Conservation (phyloP, 768 basidiomycete species). For the Phanerochaete sordida region DNA sequence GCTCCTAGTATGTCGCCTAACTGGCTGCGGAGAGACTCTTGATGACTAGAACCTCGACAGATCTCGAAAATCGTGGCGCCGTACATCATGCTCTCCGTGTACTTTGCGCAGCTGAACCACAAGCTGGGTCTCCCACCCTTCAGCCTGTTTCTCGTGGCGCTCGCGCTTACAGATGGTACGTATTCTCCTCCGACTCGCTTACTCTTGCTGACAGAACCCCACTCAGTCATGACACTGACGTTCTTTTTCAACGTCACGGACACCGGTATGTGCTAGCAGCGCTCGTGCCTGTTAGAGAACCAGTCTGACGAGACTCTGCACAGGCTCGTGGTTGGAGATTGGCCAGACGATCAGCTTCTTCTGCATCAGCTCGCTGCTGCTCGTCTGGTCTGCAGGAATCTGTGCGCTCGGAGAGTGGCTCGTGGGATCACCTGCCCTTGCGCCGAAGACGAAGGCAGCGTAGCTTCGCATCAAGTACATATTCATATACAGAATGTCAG, state of each 20-base stretch:
- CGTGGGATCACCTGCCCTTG: slow-evolving; percentile 31
- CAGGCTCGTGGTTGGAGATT: slow-evolving; percentile 86
- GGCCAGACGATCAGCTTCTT: slow-evolving; percentile 88
- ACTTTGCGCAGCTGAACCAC: slow-evolving; percentile 66
- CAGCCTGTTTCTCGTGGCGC: slow-evolving; percentile 73
- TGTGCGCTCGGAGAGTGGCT: slow-evolving; percentile 70
- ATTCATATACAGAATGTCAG: not conserved
- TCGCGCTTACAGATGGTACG: slow-evolving; percentile 69
- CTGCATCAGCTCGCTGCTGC: slow-evolving; percentile 74
- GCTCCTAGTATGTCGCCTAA: slow-evolving; percentile 52
- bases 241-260: slow-evolving; percentile 86
- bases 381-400: slow-evolving; percentile 77
- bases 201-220: not conserved
- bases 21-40: not conserved
- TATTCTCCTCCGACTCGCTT: slow-evolving; percentile 1
- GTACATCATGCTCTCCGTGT: slow-evolving; percentile 70
- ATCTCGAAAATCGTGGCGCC: slow-evolving; percentile 82
- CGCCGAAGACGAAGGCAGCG: not conserved
- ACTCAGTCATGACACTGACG: slow-evolving; percentile 70
- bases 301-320: not conserved
- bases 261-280: slow-evolving; percentile 43
- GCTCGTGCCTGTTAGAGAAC: not conserved
- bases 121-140: slow-evolving; percentile 70
- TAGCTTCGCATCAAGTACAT: not conserved
- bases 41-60: slow-evolving; percentile 30